A percentile compares a stretch with the other conserved stretches of the same genome.
phyloP scores from a whole-genome alignment of 352 stramenopile species.

The Globisporangium perplexum region DNA sequence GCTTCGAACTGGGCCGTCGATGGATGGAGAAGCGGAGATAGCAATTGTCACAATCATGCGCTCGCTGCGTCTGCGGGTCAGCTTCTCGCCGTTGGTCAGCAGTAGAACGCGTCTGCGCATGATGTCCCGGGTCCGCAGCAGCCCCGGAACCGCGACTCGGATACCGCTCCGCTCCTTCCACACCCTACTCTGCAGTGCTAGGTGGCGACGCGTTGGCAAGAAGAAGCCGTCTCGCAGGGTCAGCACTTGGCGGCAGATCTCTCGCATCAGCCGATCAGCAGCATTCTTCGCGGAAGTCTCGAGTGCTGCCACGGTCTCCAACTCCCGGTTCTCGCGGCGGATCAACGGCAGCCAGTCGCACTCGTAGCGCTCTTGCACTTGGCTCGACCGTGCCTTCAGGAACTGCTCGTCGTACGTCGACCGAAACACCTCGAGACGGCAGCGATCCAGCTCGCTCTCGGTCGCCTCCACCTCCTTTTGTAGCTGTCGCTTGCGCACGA shows the following conservation, averaged over 20 bases:
- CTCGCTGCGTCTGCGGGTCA: conserved; percentile 2
- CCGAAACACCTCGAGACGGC: conserved; percentile 57
- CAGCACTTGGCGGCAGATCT: conserved; percentile 33
- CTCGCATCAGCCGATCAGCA: conserved; percentile 25
- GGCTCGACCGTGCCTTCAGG: conserved; percentile 18
- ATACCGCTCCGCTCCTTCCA: conserved; percentile 22
- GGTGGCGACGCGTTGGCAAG: conserved; percentile 37
- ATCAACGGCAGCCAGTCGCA: conserved; percentile 21
- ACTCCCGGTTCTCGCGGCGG: conserved; percentile 11
- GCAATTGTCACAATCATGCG: conserved; percentile 50
- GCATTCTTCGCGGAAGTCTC: conserved; percentile 21
- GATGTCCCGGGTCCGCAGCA: conserved; percentile 32
- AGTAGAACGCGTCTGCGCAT: conserved; percentile 31
- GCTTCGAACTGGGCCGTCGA: conserved; percentile 5
- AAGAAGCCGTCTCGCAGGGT: conserved; percentile 38
- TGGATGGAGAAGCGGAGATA: conserved; percentile 17
- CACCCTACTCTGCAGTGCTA: conserved; percentile 32
- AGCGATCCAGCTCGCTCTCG: conserved; percentile 31
- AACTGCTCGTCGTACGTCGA: conserved; percentile 53
- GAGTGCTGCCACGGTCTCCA: conserved; percentile 22
- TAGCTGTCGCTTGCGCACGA: conserved; percentile 58
- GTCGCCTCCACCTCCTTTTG: conserved; percentile 30
- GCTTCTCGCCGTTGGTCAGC: conserved; percentile 21
- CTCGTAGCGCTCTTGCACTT: conserved; percentile 33
- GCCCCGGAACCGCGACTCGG: conserved; percentile 38